These are phyloP conservation scores for Bruguiera gymnorhiza DNA, from an alignment of 345 rosid species.

Conservation along the genomic window DNA sequence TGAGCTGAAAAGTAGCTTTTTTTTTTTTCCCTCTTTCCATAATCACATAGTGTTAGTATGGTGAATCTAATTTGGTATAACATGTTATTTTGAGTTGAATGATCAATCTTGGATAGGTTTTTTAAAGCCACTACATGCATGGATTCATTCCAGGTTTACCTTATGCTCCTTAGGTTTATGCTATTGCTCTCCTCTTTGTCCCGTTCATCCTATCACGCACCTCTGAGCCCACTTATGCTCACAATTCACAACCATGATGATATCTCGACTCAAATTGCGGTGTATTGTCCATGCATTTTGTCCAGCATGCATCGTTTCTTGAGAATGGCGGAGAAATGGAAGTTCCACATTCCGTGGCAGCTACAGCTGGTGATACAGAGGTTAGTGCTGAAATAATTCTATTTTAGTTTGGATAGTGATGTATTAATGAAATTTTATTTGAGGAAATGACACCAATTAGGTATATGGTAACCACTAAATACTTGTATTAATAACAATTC, in stretches of 20 bases:
- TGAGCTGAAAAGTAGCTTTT: too few species aligned
- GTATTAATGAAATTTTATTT: not conserved
- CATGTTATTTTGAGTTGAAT: conserved; percentile 49
- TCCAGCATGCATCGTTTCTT: conserved; percentile 72
- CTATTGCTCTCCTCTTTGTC: not conserved
- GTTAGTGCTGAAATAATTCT: conserved; percentile 25
- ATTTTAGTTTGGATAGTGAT: conserved; percentile 1
- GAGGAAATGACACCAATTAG: not conserved
- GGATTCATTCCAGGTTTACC: conserved; percentile 66
- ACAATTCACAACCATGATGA: not conserved
- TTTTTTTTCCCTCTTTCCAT: too few species aligned
- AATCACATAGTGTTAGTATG: not conserved
- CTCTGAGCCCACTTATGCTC: too few species aligned
- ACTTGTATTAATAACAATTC: too few species aligned
- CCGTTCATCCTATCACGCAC: not conserved
- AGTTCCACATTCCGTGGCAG: conserved; percentile 87
- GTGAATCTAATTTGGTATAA: not conserved
- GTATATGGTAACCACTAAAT: too few species aligned
- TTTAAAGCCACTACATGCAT: conserved; percentile 67
- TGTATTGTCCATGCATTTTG: conserved; percentile 11
- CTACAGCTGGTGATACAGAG: conserved; percentile 76
- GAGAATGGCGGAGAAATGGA: conserved; percentile 82
- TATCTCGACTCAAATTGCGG: not conserved
- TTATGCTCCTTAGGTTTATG: conserved; percentile 5
- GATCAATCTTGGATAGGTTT: conserved; percentile 75